phyloP scores from a whole-genome alignment of 129 eudicot genomes.

The Flaveria bidentis region DNA sequence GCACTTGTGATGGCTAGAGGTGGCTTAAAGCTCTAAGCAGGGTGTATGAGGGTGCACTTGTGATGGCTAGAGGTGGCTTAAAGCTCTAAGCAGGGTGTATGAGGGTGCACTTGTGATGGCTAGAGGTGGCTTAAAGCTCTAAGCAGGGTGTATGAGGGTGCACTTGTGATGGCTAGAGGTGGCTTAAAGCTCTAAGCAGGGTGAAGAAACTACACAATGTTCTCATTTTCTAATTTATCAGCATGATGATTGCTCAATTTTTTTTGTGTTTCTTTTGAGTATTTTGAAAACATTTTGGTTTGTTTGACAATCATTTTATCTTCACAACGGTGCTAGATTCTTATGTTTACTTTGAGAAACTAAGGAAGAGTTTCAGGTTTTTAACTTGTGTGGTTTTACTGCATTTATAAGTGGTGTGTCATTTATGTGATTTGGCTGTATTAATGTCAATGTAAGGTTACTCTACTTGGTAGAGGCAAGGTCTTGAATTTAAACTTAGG shows the following conservation, averaged over 20 bases:
- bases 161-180: constrained; percentile 64
- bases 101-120: constrained; percentile 72
- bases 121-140: constrained; percentile 45
- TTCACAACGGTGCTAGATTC: constrained; percentile 9
- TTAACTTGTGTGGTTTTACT: background rate
- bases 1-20: constrained; percentile 68
- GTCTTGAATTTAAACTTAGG: too few relatives aligned
- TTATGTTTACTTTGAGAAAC: constrained; percentile 20
- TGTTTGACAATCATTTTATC: background rate
- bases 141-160: constrained; percentile 45
- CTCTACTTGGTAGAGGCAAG: too few relatives aligned
- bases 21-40: constrained; percentile 34
- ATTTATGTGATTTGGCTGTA: background rate
- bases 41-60: constrained; percentile 57
- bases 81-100: constrained; percentile 27
- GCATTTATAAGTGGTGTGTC: background rate
- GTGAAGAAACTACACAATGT: background rate
- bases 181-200: constrained; percentile 34
- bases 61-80: constrained; percentile 61
- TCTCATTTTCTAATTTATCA: constrained; percentile 1
- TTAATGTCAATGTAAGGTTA: background rate
- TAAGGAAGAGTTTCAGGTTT: background rate
- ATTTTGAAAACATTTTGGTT: constrained; percentile 2
- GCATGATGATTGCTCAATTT: background rate
- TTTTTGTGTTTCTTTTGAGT: background rate